These are phyloP conservation scores for Dioscorea alata DNA, from an alignment of 106 monocot species.

Conservation along the genomic window DNA sequence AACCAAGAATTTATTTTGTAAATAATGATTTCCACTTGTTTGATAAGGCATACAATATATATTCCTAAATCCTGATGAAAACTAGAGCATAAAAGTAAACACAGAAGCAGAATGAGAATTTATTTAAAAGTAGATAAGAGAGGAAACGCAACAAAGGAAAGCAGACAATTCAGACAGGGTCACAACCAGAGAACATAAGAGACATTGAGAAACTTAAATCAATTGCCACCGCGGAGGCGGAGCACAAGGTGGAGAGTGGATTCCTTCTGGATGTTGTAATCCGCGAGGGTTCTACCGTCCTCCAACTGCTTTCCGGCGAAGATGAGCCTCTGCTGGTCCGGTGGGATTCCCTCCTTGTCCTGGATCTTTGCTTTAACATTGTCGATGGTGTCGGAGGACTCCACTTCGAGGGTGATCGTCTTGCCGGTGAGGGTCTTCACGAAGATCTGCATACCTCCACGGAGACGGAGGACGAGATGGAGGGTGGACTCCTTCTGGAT, in stretches of 20 bases:
- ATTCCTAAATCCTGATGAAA: no score
- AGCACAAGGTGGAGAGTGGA: slow-evolving; percentile 5
- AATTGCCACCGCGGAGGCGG: neutral
- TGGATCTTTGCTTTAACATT: slow-evolving; percentile 45
- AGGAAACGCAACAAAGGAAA: no score
- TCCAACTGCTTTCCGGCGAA: slow-evolving; percentile 41
- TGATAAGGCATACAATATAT: no score
- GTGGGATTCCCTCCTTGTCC: slow-evolving; percentile 46
- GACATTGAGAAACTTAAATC: no score
- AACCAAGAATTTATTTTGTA: no score
- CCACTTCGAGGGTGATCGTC: slow-evolving; percentile 45
- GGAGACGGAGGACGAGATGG: slow-evolving; percentile 40
- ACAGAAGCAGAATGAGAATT: no score
- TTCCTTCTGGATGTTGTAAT: slow-evolving; percentile 10
- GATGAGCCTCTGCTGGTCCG: slow-evolving; percentile 43
- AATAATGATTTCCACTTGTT: no score
- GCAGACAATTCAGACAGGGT: no score
- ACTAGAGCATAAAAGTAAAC: no score
- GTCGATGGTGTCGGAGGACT: slow-evolving; percentile 42
- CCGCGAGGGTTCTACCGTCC: slow-evolving; percentile 14
- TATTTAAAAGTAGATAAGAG: no score
- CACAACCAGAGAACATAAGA: no score
- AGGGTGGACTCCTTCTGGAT: slow-evolving; percentile 56
- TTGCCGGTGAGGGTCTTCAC: slow-evolving; percentile 49
- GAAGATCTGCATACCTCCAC: slow-evolving; percentile 51